Evolutionary conservation across 1,284 basidiomycete genomes (phyloP).

Genomic region (Malassezia cuniculi): DNA sequence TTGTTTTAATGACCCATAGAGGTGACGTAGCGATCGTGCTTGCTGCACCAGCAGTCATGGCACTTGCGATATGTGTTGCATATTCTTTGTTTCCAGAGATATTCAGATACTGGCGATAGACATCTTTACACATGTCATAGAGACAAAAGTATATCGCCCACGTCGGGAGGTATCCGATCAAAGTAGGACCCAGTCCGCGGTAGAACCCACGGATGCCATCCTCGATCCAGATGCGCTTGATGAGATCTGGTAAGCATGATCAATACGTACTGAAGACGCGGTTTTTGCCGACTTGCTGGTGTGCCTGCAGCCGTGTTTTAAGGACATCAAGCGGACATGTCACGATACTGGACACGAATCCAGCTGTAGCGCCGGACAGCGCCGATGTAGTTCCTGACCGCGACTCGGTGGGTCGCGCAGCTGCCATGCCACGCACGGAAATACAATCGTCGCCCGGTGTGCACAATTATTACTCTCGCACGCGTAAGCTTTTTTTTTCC

Average conservation of each 20-base stretch:
- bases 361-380: conserved; percentile 52
- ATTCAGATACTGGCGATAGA: conserved; percentile 1
- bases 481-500: too few relatives aligned
- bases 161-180: conserved; percentile 42
- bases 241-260: conserved; percentile 5
- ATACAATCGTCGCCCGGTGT: too few relatives aligned
- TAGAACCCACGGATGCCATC: conserved; percentile 42
- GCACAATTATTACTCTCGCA: too few relatives aligned
- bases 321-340: conserved; percentile 95
- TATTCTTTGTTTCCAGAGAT: conserved; percentile 18
- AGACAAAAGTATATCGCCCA: conserved; percentile 45
- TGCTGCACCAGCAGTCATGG: conserved; percentile 38
- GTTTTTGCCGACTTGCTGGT: conserved; percentile 44
- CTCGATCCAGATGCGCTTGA: conserved; percentile 29
- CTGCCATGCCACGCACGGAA: too few relatives aligned
- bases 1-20: conserved; percentile 43
- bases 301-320: conserved; percentile 92
- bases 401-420: too few relatives aligned
- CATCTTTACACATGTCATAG: conserved; percentile 32
- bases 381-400: conserved; percentile 16
- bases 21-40: conserved; percentile 39
- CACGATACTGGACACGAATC: conserved; percentile 78
- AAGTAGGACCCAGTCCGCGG: conserved; percentile 38
- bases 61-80: conserved; percentile 33
- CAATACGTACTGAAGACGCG: neutral